Base-by-base conservation (phyloP, 306 rosid species). In the Castanea mollissima region DNA sequence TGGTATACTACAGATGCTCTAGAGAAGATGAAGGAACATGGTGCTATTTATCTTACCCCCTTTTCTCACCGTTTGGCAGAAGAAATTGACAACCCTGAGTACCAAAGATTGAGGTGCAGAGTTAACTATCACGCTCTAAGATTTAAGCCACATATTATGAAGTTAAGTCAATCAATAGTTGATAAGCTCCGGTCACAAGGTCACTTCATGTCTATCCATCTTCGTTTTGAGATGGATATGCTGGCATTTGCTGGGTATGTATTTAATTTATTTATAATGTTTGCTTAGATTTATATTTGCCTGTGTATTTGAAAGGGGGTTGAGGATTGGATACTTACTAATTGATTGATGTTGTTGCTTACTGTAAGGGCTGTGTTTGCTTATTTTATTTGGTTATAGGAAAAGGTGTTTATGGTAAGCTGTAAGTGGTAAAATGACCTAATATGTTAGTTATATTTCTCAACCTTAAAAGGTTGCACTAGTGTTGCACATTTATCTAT, bases 161-260 rank as follows among this genome's bases (percentile, higher is more conserved):
- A 81, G 88, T 79, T 95, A 79, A 90, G 99, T 81, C 91, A 93
- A 85, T 91, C 96, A 55, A 95, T 95, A 80, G 94, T 93, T 60
- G 97, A 95, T 76, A 95, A 95, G 88, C 97, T 95, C 54, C 96
- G 97, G 3, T 75, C 91, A 79, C 92, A 91, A 87, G 98, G 98
- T 56, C 94, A 87, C 86, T 95, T 89, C 84, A 93, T 95, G 89
- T 95, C 99, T 74, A 95, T 95, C 79, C 98, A 95, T 82, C 99
- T 95, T 87, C 93, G 97, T 76, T 95, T 95, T 83, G 99, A 95
- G 90, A 93, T 95, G 98, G 99, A 95, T 86, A 95, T 95, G 99
- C 77, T 93, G 90, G 87, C 99, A 84, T 95, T 95, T 89, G 99
- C 99, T 68, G 99, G 99, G 98, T 95, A 91, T 67, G 93, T 62